Evolutionary conservation across 805 yeast species (phyloP), one percentile per base, ranked within the genome.

Genomic region (Myxozyma lipomycoides): DNA sequence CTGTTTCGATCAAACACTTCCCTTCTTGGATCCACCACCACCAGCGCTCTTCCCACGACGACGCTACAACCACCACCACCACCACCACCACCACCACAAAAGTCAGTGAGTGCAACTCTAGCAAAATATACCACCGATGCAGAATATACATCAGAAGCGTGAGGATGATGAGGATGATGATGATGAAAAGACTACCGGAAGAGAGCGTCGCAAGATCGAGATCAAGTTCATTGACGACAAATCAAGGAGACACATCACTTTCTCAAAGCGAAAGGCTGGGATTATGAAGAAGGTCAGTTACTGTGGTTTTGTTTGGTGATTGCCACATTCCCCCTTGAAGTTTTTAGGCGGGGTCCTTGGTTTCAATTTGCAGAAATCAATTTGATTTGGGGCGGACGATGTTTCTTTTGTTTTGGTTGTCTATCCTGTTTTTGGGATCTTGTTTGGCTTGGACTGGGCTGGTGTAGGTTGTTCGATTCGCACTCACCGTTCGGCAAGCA

Each of bases 241-340:
- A 73, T 87, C 96, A 19, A 82, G 98, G 69, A 86, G 98, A 66
- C 98, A 93, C 72, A 95, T 93, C 63, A 93, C 98, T 26, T 93
- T 93, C 65, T 88, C 97, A 47, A 93, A 93, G 74, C 85, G 98
- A 72, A 91, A 91, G 72, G 98, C 96, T 41, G 98, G 98, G 62
- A 91, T 93, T 65, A 93, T 93, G 98, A 93, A 93, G 74, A 93
- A 93, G 56, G 61, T 57, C 18, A 21, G 46, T 40, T 10, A 15
- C 21, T 40, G 36, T 45, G 30, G 3, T n/a, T 44, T 38, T 18
- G 25, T 15, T 46, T 21, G n/a, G 4, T 7, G 23, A 19, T 28
- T 23, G 35, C 10, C 15, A 22, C 12, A 10, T 35, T 18, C n/a
- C 9, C 4, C 23, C 25, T 3, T 17, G 40, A 17, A 15, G 19